Evolutionary conservation across 495 filamentous ascomycete species (phyloP).

Genomic region (Penicillium egyptiacum): DNA sequence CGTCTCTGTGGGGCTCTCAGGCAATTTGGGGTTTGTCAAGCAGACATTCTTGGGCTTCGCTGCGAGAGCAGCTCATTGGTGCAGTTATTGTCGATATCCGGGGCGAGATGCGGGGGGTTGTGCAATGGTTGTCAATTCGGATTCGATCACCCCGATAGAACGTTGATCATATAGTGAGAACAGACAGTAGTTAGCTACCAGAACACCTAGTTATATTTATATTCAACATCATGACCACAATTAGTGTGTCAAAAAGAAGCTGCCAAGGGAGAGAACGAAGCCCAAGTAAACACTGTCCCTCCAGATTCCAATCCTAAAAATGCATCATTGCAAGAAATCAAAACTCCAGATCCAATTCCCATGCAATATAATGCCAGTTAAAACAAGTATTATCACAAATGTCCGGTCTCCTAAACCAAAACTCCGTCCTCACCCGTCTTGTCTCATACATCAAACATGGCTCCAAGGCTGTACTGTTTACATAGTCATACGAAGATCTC

Average conservation of each 20-base stretch:
- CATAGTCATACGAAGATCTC: slow-evolving; percentile 43
- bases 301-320: slow-evolving; percentile 6
- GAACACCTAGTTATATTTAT: neutral
- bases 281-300: neutral
- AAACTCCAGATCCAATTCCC: slow-evolving; percentile 7
- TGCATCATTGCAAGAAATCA: slow-evolving; percentile 6
- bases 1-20: neutral
- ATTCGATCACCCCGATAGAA: slow-evolving; percentile 20
- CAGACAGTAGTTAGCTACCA: neutral
- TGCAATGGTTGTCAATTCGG: slow-evolving; percentile 10
- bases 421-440: slow-evolving; percentile 12
- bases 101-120: slow-evolving; percentile 23
- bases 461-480: slow-evolving; percentile 24
- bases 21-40: neutral
- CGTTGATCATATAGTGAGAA: neutral
- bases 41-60: neutral
- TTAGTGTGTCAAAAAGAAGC: neutral
- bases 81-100: slow-evolving; percentile 25
- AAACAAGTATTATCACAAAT: slow-evolving; percentile 4
- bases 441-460: slow-evolving; percentile 2
- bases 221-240: neutral
- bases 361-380: neutral
- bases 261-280: neutral
- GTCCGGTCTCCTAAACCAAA: slow-evolving; percentile 5
- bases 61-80: slow-evolving; percentile 20